These are phyloP conservation scores for Uronychia binucleata DNA, from an alignment of 73 alveolate species.

Conservation along the genomic window DNA sequence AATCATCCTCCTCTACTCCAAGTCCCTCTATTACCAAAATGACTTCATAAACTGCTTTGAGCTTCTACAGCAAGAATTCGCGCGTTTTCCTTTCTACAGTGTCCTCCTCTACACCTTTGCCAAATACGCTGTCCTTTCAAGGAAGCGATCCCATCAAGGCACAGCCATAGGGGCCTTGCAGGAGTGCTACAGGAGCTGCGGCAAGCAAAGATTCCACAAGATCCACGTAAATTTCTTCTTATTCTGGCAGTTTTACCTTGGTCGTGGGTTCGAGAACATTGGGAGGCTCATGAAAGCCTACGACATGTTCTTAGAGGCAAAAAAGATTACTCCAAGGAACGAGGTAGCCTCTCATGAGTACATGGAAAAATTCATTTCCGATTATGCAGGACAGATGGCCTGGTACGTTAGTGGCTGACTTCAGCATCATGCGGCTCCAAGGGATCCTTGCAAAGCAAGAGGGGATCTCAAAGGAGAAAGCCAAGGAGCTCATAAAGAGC, in stretches of 20 bases:
- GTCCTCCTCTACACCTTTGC: conserved; percentile 33
- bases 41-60: conserved; percentile 31
- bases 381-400: neutral
- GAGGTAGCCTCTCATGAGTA: neutral
- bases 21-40: neutral
- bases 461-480: neutral
- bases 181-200: conserved; percentile 44
- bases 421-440: neutral
- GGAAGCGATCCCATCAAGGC: conserved; percentile 12
- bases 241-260: conserved; percentile 11
- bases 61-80: conserved; percentile 23
- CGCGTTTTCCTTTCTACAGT: conserved; percentile 10
- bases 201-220: conserved; percentile 26
- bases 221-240: neutral
- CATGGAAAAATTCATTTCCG: neutral
- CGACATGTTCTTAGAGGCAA: neutral
- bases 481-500: neutral
- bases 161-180: conserved; percentile 57
- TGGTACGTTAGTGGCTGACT: neutral
- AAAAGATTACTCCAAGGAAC: neutral
- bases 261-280: conserved; percentile 3
- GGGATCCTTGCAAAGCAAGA: neutral
- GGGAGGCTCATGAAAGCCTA: neutral
- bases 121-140: conserved; percentile 24
- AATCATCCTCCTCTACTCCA: conserved; percentile 26